Percentiles rank a stretch among this genome's conserved stretches.
Conservation (phyloP, 257 asterid species). For the Solanum tarapatanum region DNA sequence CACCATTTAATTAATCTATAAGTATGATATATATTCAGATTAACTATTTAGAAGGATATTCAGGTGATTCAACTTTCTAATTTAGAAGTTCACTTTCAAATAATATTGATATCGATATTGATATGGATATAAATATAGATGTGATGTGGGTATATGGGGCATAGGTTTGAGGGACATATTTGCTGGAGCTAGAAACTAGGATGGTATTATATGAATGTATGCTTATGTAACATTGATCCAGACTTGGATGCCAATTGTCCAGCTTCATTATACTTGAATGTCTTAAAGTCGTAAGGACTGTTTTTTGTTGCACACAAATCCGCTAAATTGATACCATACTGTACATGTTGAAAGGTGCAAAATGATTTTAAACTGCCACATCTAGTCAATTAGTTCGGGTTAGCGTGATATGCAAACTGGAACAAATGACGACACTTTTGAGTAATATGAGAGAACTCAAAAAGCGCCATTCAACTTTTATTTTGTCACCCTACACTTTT, state of each 20-base stretch:
- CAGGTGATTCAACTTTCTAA: too few relatives aligned
- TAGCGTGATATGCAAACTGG: neutral
- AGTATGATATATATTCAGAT: too few relatives aligned
- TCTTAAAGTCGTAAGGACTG: neutral
- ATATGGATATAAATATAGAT: too few relatives aligned
- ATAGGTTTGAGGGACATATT: neutral
- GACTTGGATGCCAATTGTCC: neutral
- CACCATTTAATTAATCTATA: too few relatives aligned
- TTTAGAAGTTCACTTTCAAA: too few relatives aligned
- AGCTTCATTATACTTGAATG: neutral
- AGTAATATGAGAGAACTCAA: neutral
- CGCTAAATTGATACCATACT: too few relatives aligned
- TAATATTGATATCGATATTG: too few relatives aligned
- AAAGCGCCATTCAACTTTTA: neutral
- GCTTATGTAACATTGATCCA: neutral
- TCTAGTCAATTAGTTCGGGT: neutral
- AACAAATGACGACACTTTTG: neutral
- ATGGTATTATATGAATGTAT: neutral
- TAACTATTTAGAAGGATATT: too few relatives aligned
- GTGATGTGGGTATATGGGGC: neutral
- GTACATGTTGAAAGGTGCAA: neutral
- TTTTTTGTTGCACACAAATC: too few relatives aligned
- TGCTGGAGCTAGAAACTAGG: neutral
- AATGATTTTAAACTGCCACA: neutral
- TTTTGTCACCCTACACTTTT: neutral